Evolutionary conservation across 176 grass and related monocot species (phyloP).

Genomic region (Chrysopogon serrulatus): DNA sequence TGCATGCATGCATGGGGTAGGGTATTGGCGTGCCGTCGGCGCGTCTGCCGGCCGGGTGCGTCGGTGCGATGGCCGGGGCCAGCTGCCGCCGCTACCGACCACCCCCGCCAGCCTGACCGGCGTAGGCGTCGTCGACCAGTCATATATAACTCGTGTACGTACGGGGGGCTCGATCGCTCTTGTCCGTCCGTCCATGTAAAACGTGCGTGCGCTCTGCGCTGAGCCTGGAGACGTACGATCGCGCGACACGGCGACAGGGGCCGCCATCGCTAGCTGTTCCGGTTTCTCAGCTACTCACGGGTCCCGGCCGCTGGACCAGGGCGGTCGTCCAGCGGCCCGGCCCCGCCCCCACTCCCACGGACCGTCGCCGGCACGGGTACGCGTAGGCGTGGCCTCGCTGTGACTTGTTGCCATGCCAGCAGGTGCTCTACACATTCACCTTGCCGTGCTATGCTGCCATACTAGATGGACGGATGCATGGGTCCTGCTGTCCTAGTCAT

Average conservation of each 20-base stretch:
- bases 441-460: neutral
- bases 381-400: no score
- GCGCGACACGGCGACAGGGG: neutral
- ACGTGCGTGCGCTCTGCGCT: conserved; percentile 1
- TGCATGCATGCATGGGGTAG: no score
- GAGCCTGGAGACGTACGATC: neutral
- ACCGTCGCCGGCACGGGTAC: neutral
- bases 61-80: no score
- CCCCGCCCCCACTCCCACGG: no score
- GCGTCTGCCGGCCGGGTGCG: no score
- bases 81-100: neutral
- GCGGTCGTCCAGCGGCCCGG: no score
- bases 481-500: no score
- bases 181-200: neutral
- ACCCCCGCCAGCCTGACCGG: neutral
- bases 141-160: neutral
- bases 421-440: conserved; percentile 1
- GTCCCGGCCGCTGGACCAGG: neutral
- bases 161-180: neutral
- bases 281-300: neutral
- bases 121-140: neutral
- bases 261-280: neutral
- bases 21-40: no score
- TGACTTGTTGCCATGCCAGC: conserved; percentile 9
- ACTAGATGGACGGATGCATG: neutral